These are phyloP conservation scores for Closterium sp. DNA, from an alignment of 139 green algal species.

Conservation along the genomic window DNA sequence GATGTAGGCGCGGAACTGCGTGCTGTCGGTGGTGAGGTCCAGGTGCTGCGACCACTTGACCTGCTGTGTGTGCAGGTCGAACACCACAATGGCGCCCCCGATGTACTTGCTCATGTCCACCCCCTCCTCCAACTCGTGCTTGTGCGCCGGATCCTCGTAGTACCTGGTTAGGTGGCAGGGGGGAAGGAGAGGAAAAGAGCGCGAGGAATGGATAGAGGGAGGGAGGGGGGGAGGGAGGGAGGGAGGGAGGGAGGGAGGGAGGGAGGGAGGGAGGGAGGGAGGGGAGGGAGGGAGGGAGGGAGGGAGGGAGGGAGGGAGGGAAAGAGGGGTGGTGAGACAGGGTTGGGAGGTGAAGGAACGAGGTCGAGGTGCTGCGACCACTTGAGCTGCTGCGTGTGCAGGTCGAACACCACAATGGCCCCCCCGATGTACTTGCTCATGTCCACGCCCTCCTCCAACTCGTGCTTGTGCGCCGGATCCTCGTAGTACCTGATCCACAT, in stretches of 20 bases:
- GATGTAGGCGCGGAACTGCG: constrained; percentile 77
- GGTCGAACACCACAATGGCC: constrained; percentile 83
- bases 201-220: no score
- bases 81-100: constrained; percentile 78
- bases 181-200: no score
- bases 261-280: no score
- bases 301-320: no score
- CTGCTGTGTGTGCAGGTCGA: constrained; percentile 66
- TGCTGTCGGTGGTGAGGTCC: constrained; percentile 86
- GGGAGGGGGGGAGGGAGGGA: no score
- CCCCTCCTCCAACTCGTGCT: constrained; percentile 59
- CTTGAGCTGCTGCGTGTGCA: constrained; percentile 56
- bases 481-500: constrained; percentile 75
- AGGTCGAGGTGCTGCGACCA: constrained; percentile 93
- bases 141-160: constrained; percentile 77
- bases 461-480: constrained; percentile 54
- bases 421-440: constrained; percentile 55
- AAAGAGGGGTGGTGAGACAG: no score
- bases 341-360: no score
- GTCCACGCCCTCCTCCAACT: constrained; percentile 63
- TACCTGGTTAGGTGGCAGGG: constrained; percentile 51
- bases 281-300: no score
- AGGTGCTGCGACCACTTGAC: constrained; percentile 83
- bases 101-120: constrained; percentile 76
- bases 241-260: no score